phyloP scores from a whole-genome alignment of 2,329 filamentous ascomycete genomes.

The Westerdykella ornata region DNA sequence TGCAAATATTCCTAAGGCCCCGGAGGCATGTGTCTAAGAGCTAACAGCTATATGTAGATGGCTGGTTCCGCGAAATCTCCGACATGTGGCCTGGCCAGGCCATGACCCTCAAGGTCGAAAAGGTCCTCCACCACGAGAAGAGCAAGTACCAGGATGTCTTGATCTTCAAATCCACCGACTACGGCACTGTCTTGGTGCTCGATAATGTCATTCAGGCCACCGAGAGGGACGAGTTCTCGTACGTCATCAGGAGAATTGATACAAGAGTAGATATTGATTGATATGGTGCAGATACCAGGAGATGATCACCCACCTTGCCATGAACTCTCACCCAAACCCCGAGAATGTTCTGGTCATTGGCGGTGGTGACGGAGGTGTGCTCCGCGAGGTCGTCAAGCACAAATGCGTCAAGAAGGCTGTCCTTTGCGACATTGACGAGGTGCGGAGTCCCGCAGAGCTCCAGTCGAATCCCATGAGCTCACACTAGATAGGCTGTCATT shows the following conservation, averaged over 20 bases:
- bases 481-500: conserved; percentile 64
- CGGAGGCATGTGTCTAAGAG: neutral
- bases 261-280: conserved; percentile 11
- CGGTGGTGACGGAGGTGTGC: conserved; percentile 92
- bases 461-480: neutral
- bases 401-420: conserved; percentile 91
- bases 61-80: conserved; percentile 99
- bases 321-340: conserved; percentile 97
- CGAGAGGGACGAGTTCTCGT: conserved; percentile 96
- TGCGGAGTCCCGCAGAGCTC: conserved; percentile 28
- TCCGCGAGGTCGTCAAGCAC: conserved; percentile 99
- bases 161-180: conserved; percentile 96
- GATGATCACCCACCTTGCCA: conserved; percentile 98
- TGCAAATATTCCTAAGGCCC: conserved; percentile 10
- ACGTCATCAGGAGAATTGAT: conserved; percentile 27
- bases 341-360: conserved; percentile 98
- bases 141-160: conserved; percentile 98
- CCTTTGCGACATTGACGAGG: conserved; percentile 97
- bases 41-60: conserved; percentile 59
- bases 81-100: conserved; percentile 99
- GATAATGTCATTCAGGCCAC: conserved; percentile 99
- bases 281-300: conserved; percentile 68
- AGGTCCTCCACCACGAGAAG: conserved; percentile 98
- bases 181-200: conserved; percentile 91
- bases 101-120: conserved; percentile 86